A percentile compares a stretch with the other conserved stretches of the same genome.
These are phyloP conservation scores for Atalantia buxifolia DNA, from an alignment of 345 rosid species.

Conservation along the genomic window DNA sequence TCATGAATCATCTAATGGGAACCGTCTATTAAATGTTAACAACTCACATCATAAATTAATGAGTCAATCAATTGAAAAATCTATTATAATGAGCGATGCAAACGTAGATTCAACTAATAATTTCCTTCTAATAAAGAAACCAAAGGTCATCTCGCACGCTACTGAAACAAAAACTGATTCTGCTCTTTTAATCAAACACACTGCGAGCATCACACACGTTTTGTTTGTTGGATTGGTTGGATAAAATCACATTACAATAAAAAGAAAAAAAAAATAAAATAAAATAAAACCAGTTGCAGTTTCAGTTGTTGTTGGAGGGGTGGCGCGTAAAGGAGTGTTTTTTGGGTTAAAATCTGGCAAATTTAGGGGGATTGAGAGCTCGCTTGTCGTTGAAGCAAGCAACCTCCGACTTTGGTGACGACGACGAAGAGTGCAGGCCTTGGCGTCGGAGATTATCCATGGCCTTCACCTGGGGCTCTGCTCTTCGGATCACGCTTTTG, in stretches of 20 bases:
- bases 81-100: too few relatives aligned
- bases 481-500: conserved; percentile 64
- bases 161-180: neutral
- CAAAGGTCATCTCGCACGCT: neutral
- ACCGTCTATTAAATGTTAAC: neutral
- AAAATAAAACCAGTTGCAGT: too few relatives aligned
- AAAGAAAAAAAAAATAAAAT: too few relatives aligned
- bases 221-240: too few relatives aligned
- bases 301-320: neutral
- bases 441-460: conserved; percentile 62
- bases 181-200: neutral
- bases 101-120: neutral
- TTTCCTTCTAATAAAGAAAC: neutral
- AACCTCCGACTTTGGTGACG: conserved; percentile 27
- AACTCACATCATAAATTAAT: neutral
- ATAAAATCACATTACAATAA: too few relatives aligned
- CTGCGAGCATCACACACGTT: neutral
- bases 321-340: neutral
- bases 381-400: conserved; percentile 53
- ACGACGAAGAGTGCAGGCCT: conserved; percentile 50
- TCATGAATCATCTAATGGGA: too few relatives aligned
- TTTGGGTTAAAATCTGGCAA: conserved; percentile 46
- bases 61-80: neutral
- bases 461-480: conserved; percentile 78
- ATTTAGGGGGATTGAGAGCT: conserved; percentile 40